Conservation (phyloP, 768 basidiomycete species). For the Termitomyces sp. region DNA sequence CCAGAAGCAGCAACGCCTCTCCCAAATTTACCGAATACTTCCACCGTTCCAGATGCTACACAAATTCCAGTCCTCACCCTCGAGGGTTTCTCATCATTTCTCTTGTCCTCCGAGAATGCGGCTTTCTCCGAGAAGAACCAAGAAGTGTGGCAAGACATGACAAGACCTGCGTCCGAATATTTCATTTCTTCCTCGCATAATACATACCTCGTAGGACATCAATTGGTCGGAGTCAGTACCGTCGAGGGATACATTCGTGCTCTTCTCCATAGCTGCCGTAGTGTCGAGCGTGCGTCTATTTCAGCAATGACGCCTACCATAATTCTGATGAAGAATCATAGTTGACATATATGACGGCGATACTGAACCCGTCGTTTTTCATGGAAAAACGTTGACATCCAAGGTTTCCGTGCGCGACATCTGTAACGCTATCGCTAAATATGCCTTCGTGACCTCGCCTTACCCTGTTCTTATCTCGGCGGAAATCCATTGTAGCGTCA, state of each 20-base stretch:
- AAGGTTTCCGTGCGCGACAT: conserved; percentile 79
- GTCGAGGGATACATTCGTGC: conserved; percentile 93
- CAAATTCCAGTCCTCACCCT: conserved; percentile 33
- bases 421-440: conserved; percentile 79
- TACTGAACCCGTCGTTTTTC: conserved; percentile 77
- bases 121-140: conserved; percentile 35
- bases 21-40: neutral
- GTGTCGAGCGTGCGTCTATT: conserved; percentile 74
- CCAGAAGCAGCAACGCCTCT: conserved; percentile 3
- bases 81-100: conserved; percentile 72
- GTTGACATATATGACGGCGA: conserved; percentile 95
- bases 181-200: conserved; percentile 90
- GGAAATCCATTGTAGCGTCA: conserved; percentile 79
- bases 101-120: conserved; percentile 75
- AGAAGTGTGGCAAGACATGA: conserved; percentile 79
- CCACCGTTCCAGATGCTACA: neutral
- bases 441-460: conserved; percentile 86
- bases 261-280: conserved; percentile 84
- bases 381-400: conserved; percentile 84
- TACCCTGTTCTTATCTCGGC: conserved; percentile 93
- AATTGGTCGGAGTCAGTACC: conserved; percentile 83
- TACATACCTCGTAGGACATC: conserved; percentile 84
- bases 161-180: conserved; percentile 80
- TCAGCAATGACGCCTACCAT: neutral
- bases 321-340: conserved; percentile 23